Evolutionary conservation across 257 asterid genomes (phyloP).

Genomic region (Mentha longifolia): DNA sequence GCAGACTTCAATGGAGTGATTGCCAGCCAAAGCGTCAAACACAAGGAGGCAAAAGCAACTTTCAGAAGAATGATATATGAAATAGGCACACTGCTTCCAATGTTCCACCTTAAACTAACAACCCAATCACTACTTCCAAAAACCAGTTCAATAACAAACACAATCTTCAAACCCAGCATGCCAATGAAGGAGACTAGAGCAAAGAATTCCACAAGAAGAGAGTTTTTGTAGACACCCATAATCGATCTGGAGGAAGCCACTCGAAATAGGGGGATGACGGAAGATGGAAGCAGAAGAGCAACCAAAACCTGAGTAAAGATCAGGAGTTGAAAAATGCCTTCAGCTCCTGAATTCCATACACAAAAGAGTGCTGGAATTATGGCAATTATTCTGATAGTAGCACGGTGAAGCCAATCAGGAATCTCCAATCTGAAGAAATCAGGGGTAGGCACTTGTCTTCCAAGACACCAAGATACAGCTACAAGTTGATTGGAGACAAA

Average conservation of each 20-base stretch:
- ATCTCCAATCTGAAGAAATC: constrained; percentile 72
- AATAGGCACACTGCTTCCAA: constrained; percentile 61
- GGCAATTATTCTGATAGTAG: constrained; percentile 79
- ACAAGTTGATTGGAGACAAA: constrained; percentile 76
- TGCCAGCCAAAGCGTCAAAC: constrained; percentile 83
- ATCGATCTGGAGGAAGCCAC: constrained; percentile 81
- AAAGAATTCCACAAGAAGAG: constrained; percentile 65
- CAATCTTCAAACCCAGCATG: constrained; percentile 69
- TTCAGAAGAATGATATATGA: constrained; percentile 69
- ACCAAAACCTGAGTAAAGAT: constrained; percentile 78
- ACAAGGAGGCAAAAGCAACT: constrained; percentile 61
- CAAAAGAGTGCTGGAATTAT: constrained; percentile 84
- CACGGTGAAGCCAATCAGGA: constrained; percentile 95
- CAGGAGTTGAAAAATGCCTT: constrained; percentile 83
- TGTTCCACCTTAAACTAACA: constrained; percentile 73
- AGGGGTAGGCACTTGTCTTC: constrained; percentile 61
- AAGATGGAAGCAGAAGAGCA: constrained; percentile 92
- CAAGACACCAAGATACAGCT: constrained; percentile 78
- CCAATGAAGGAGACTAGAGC: constrained; percentile 65
- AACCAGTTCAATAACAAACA: constrained; percentile 79
- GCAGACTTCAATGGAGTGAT: constrained; percentile 89
- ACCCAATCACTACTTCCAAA: constrained; percentile 97
- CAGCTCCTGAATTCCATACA: constrained; percentile 87
- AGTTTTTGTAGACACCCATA: constrained; percentile 72
- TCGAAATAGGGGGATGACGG: constrained; percentile 85